Evolutionary conservation across 192 early-diverging fungal genomes (phyloP), one percentile per base, ranked within the genome.

Genomic region (Linnemannia hyalina): DNA sequence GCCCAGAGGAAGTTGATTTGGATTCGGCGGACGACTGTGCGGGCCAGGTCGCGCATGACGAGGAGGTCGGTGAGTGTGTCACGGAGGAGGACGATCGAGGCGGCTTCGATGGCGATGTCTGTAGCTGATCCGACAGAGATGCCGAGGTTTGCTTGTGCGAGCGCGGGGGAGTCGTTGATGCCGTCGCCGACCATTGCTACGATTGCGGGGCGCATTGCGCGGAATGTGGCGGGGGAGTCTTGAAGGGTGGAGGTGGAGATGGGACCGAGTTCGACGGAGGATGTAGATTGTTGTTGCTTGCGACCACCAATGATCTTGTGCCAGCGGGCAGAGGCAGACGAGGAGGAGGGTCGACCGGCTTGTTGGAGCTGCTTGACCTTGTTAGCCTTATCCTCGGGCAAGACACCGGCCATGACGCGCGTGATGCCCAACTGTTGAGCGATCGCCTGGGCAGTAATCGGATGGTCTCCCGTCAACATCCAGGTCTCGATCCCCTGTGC

Each of bases 131-230:
- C 96, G 38, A 99, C 91, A 6, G 98, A 96, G 74, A 99, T 95
- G 7, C 97, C 97, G 41, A 99, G 91, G 89, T 98, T 95, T 3
- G 97, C 94, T 78, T 96, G 95, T 6, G 97, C 96, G 2, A 99
- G 88, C 3, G 98, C 98, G 55, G 96, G 93, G 6, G 97, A 94
- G 89, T 98, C 98, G 75, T 99, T 99, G 84, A 99, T 97, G 22
- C 98, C 98, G 83, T 99, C 98, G 35, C 98, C 98, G 9, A 97
- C 93, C 96, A 99, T 97, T 0, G 95, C 97, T 4, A 99, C 97
- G 32, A 90, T 83, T 41, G 92, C 82, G 68, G 82, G 71, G 36
- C 86, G 52, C 49, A 73, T 74, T 82, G 88, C 54, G 46, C 73
- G 68, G 47, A 40, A 75, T 40, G 0, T 3, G 38, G 38, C 6